Conservation (phyloP, 345 rosid species). For the Camelina laxa region DNA sequence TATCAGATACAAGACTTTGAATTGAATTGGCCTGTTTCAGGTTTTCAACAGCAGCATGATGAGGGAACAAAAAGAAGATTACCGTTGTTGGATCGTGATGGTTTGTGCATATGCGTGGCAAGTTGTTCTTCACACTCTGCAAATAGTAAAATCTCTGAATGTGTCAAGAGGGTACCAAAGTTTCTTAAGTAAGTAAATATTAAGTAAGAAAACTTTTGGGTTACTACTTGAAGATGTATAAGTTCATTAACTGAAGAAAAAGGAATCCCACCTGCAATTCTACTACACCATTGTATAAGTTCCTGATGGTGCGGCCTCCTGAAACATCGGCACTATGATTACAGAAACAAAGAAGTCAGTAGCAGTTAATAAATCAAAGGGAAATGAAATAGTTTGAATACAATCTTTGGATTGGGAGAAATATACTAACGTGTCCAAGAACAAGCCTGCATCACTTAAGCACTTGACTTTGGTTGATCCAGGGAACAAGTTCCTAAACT, state of each 20-base stretch:
- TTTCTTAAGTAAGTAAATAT: constrained; percentile 16
- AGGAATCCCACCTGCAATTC: constrained; percentile 66
- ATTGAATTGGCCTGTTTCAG: not conserved
- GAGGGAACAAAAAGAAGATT: constrained; percentile 21
- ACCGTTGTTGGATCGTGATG: constrained; percentile 89
- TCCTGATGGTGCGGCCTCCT: constrained; percentile 84
- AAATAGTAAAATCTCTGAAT: constrained; percentile 18
- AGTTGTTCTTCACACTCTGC: constrained; percentile 64
- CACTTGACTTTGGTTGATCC: constrained; percentile 81
- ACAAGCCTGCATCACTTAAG: constrained; percentile 95
- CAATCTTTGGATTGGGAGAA: constrained; percentile 11
- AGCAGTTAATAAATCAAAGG: constrained; percentile 2
- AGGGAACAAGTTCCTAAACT: constrained; percentile 75
- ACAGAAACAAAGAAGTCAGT: constrained; percentile 1
- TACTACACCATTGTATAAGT: constrained; percentile 74
- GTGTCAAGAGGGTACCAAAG: constrained; percentile 17
- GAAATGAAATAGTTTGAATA: constrained; percentile 16
- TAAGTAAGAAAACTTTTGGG: constrained; percentile 14
- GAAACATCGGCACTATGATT: constrained; percentile 71
- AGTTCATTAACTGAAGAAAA: not conserved
- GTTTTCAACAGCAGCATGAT: constrained; percentile 1
- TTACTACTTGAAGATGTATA: not conserved
- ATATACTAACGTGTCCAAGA: constrained; percentile 78
- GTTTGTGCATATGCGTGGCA: constrained; percentile 75
- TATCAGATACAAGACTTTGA: constrained; percentile 19